phyloP scores from a whole-genome alignment of 1,284 basidiomycete species.

The Amylostereum areolatum region DNA sequence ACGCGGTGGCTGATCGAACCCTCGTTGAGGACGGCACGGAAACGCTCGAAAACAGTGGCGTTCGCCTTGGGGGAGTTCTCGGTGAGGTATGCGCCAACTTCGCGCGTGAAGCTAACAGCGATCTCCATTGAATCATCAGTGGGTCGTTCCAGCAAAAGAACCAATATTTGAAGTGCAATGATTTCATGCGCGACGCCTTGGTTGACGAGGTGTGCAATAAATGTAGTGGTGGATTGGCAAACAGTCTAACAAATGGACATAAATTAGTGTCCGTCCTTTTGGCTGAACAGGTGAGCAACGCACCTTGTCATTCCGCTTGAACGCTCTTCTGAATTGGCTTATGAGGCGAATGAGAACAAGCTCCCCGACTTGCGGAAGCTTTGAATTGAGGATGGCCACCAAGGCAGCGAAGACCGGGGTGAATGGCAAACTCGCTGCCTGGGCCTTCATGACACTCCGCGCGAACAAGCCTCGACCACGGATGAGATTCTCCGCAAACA shows the following conservation, averaged over 20 bases:
- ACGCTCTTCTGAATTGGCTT: slow-evolving; percentile 92
- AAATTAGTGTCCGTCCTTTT: neutral
- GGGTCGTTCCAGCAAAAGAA: slow-evolving; percentile 90
- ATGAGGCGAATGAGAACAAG: slow-evolving; percentile 84
- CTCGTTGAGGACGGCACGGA: slow-evolving; percentile 95
- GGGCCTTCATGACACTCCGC: slow-evolving; percentile 96
- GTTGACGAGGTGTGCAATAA: slow-evolving; percentile 96
- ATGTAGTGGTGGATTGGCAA: slow-evolving; percentile 91
- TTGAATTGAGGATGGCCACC: slow-evolving; percentile 94
- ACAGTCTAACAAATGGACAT: slow-evolving; percentile 53
- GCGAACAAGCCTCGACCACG: slow-evolving; percentile 87
- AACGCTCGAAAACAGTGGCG: slow-evolving; percentile 90
- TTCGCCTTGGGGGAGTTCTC: slow-evolving; percentile 96
- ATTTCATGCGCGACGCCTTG: slow-evolving; percentile 94
- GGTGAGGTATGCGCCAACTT: slow-evolving; percentile 91
- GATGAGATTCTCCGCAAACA: slow-evolving; percentile 90
- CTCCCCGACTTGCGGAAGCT: slow-evolving; percentile 95
- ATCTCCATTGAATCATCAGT: slow-evolving; percentile 99
- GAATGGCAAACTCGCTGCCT: slow-evolving; percentile 93
- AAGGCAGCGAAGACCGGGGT: slow-evolving; percentile 96
- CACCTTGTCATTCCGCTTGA: slow-evolving; percentile 97
- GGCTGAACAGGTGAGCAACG: slow-evolving; percentile 18
- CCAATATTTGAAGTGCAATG: slow-evolving; percentile 90
- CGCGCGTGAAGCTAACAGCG: slow-evolving; percentile 94
- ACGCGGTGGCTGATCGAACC: slow-evolving; percentile 92